Conservation (phyloP, 129 eudicot genomes). For the Pseudognaphalium luteoalbum region DNA sequence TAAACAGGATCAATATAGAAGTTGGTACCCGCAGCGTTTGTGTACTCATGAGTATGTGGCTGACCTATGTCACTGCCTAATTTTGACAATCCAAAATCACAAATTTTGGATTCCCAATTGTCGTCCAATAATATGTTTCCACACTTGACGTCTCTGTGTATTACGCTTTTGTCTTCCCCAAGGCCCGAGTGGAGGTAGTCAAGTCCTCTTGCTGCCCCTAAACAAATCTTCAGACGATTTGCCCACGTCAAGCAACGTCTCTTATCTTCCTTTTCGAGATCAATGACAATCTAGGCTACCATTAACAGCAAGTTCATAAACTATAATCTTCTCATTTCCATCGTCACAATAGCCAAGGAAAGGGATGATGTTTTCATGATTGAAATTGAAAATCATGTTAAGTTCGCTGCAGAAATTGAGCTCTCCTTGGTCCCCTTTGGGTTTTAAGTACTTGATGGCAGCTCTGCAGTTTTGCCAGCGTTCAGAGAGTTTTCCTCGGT, state of each 20-base stretch:
- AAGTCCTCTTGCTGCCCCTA: background rate
- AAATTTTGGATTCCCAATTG: background rate
- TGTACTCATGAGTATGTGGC: background rate
- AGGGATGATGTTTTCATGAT: background rate
- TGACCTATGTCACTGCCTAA: background rate
- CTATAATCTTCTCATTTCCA: background rate
- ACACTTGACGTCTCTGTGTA: constrained; percentile 6
- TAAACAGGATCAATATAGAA: background rate
- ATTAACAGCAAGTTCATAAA: background rate
- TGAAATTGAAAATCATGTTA: background rate
- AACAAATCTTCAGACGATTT: background rate
- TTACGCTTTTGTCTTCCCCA: background rate
- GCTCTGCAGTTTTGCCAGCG: background rate
- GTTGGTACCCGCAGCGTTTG: background rate
- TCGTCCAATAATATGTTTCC: background rate
- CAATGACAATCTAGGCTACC: background rate
- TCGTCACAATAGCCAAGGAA: background rate
- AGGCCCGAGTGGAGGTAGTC: background rate
- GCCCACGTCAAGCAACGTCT: background rate
- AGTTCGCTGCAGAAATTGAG: background rate
- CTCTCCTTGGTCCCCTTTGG: background rate
- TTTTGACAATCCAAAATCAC: constrained; percentile 7
- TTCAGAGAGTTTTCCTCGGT: background rate
- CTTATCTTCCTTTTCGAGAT: background rate
- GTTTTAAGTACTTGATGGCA: background rate